Base-by-base conservation (phyloP, 495 filamentous ascomycete genomes). In the Ascobolus immersus region DNA sequence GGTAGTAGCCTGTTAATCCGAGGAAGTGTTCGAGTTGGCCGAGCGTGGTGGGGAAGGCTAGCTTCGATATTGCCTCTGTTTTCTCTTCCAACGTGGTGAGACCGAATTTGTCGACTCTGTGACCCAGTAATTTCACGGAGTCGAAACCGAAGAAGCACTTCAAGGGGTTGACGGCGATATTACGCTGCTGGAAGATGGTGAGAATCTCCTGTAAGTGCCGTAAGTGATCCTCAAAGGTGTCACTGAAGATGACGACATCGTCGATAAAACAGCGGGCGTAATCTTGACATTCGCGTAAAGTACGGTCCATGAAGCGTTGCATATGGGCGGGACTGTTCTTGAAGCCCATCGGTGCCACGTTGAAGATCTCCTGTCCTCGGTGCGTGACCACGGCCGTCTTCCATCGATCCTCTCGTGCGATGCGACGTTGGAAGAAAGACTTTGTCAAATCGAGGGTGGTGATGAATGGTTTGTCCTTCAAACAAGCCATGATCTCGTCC, bases 1-100 rank as follows among this genome's bases (percentile, higher is more conserved):
- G 4, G 12, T 38, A 38, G 28, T 38, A 33, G 12, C 17, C 12
- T 20, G 32, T 32, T 24, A 29, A 23, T 0, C 36, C 36, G 2
- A 38, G 17, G 1, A 38, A 5, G 1, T 20, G 15, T n/a, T 32
- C n/a, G 2, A 38, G 3, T n/a, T 38, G 20, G 3, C 28, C 28
- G 6, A 38, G 5, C 3, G 28, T 38, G 5, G 1, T 19, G 0
- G 29, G 36, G 20, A 24, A 10, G 9, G 14, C 9, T 2, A 38
- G 15, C 4, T 23, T 20, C 11, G 12, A 21, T 0, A 38, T 26
- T 2, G 36, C 28, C 18, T 38, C 24, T 11, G 31, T 31, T 2
- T 38, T 38, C 14, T 32, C 11, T 6, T 38, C 20, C 2, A 38
- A 24, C 2, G 28, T 38, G 3, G 23, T 13, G 1, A 38, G 36